Evolutionary conservation across 2,329 filamentous ascomycete genomes (phyloP).

Genomic region (Fusarium globosum): DNA sequence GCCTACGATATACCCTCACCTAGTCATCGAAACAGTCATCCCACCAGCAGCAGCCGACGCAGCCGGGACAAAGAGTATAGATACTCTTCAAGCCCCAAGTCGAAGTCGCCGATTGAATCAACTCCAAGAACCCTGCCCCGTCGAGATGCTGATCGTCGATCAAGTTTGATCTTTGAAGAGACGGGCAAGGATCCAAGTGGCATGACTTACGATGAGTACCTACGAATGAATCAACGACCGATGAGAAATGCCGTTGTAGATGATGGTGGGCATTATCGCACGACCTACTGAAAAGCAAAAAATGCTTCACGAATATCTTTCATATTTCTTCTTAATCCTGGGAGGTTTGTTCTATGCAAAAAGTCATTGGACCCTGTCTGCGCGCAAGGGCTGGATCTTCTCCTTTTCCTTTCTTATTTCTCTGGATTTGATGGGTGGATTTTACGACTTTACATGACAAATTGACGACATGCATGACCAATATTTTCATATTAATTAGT

Average conservation of each 20-base stretch:
- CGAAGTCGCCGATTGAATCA: conserved; percentile 21
- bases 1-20: conserved; percentile 26
- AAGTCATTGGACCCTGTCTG: conserved; percentile 3
- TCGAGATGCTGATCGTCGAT: conserved; percentile 24
- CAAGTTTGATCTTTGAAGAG: conserved; percentile 35
- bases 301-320: background rate
- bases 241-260: conserved; percentile 28
- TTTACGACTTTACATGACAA: conserved; percentile 14
- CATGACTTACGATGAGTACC: conserved; percentile 41
- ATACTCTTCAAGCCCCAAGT: conserved; percentile 42
- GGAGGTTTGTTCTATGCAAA: background rate
- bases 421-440: background rate
- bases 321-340: background rate
- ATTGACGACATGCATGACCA: conserved; percentile 27
- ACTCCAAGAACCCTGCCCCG: conserved; percentile 34
- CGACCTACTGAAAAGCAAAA: conserved; percentile 15
- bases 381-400: background rate
- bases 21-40: conserved; percentile 11
- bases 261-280: conserved; percentile 33
- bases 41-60: conserved; percentile 27
- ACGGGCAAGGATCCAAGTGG: conserved; percentile 22
- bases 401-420: background rate
- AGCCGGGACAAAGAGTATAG: conserved; percentile 46
- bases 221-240: conserved; percentile 31
- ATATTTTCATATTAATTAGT: background rate